phyloP scores from a whole-genome alignment of 106 monocot genomes.

The Phalaenopsis equestris region DNA sequence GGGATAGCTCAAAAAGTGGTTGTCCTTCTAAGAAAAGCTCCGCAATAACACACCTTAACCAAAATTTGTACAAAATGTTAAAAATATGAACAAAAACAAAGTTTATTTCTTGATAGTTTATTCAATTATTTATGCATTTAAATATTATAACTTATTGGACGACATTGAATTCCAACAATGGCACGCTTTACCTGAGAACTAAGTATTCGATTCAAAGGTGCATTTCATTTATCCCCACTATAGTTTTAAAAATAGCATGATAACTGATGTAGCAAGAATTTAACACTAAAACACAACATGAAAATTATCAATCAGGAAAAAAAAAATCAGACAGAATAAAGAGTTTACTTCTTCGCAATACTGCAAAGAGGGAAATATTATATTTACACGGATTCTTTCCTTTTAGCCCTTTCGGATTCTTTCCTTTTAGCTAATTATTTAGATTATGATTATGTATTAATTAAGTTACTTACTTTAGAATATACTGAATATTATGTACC shows the following conservation, averaged over 20 bases:
- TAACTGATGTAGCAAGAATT: too few relatives aligned
- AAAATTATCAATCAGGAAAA: too few relatives aligned
- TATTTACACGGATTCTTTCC: too few relatives aligned
- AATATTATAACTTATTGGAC: background rate
- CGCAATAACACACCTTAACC: constrained; percentile 83
- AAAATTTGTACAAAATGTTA: constrained; percentile 1
- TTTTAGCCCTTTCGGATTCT: too few relatives aligned
- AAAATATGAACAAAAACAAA: background rate
- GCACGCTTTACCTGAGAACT: background rate
- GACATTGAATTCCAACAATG: background rate
- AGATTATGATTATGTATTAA: too few relatives aligned
- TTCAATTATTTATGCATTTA: background rate
- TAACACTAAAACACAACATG: background rate
- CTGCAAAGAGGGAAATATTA: too few relatives aligned
- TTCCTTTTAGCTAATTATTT: too few relatives aligned
- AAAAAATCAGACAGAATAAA: too few relatives aligned
- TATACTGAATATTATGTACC: too few relatives aligned
- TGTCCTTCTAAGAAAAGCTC: constrained; percentile 96
- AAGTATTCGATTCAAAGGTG: background rate
- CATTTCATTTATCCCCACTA: background rate
- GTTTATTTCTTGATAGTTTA: background rate
- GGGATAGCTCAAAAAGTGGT: constrained; percentile 91
- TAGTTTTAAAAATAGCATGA: too few relatives aligned
- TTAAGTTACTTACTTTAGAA: too few relatives aligned
- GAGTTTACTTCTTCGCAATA: too few relatives aligned